Percentiles rank a stretch among this genome's conserved stretches.
Evolutionary conservation across 352 stramenopile species (phyloP).

Genomic region (Plasmopara muralis): DNA sequence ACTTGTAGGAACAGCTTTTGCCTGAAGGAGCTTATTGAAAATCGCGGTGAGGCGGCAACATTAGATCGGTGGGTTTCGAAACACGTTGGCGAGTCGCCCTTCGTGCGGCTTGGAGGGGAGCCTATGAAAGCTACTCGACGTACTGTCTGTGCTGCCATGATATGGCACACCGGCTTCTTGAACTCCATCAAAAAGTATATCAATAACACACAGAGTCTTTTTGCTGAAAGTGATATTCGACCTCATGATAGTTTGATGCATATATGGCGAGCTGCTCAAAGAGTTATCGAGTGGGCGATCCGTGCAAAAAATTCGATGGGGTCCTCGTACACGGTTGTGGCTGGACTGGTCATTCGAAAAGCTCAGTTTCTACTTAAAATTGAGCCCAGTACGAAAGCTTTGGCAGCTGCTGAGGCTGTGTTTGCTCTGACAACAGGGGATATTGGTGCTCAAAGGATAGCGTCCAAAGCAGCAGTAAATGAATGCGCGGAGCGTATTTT

Average conservation of each 20-base stretch:
- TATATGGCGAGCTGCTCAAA: conserved; percentile 83
- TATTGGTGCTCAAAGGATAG: conserved; percentile 26
- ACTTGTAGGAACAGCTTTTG: conserved; percentile 32
- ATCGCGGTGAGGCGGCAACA: conserved; percentile 38
- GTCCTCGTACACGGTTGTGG: conserved; percentile 75
- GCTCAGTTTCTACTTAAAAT: conserved; percentile 80
- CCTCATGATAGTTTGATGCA: conserved; percentile 87
- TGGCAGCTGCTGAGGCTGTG: conserved; percentile 63
- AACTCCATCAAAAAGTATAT: conserved; percentile 50
- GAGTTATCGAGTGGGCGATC: conserved; percentile 86
- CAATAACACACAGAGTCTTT: conserved; percentile 37
- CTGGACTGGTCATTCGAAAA: conserved; percentile 74
- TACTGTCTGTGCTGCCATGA: conserved; percentile 81
- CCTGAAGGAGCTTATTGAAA: conserved; percentile 67
- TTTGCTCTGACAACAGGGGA: conserved; percentile 43
- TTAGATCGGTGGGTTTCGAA: conserved; percentile 77
- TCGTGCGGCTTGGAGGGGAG: conserved; percentile 68
- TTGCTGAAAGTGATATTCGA: conserved; percentile 56
- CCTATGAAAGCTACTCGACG: conserved; percentile 83
- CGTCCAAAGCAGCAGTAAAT: conserved; percentile 52
- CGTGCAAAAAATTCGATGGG: conserved; percentile 85
- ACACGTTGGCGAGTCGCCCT: conserved; percentile 79
- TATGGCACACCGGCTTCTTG: conserved; percentile 83
- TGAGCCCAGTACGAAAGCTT: conserved; percentile 61
- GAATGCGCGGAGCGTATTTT: conserved; percentile 77